A percentile compares a stretch with the other conserved stretches of the same genome.
Conservation (phyloP, 1,139 yeast species). For the Pneumocystis carinii region DNA sequence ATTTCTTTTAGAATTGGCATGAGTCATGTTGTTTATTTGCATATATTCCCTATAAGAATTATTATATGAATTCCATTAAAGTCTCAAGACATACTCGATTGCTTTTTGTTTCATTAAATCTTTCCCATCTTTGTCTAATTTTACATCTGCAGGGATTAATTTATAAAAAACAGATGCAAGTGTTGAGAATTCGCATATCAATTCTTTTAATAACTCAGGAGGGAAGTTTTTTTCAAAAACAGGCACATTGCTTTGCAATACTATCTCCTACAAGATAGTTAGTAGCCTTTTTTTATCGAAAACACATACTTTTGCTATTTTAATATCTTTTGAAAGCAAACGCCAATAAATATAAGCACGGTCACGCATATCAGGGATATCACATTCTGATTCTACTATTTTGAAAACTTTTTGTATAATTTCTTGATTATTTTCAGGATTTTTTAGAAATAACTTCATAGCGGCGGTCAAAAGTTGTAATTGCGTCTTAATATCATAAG, state of each 20-base stretch:
- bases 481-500: conserved; percentile 35
- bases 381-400: conserved; percentile 63
- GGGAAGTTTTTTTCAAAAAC: conserved; percentile 31
- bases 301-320: conserved; percentile 36
- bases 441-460: conserved; percentile 53
- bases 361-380: conserved; percentile 86
- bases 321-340: conserved; percentile 50
- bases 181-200: conserved; percentile 65
- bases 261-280: conserved; percentile 27
- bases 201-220: conserved; percentile 49
- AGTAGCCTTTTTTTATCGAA: conserved; percentile 50
- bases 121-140: conserved; percentile 31
- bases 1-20: conserved; percentile 35
- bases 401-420: conserved; percentile 60
- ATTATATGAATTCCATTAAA: neutral
- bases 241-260: neutral
- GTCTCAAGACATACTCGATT: conserved; percentile 29
- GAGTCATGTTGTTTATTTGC: conserved; percentile 57
- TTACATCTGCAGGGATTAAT: conserved; percentile 58
- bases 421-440: conserved; percentile 31
- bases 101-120: conserved; percentile 36
- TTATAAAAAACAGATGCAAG: conserved; percentile 81
- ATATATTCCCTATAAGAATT: conserved; percentile 38
- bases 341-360: conserved; percentile 94
- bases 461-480: conserved; percentile 59